Percentiles rank a stretch among this genome's conserved stretches.
These are phyloP conservation scores for Apiospora aurea DNA, from an alignment of 2,329 filamentous ascomycete species.

Conservation along the genomic window DNA sequence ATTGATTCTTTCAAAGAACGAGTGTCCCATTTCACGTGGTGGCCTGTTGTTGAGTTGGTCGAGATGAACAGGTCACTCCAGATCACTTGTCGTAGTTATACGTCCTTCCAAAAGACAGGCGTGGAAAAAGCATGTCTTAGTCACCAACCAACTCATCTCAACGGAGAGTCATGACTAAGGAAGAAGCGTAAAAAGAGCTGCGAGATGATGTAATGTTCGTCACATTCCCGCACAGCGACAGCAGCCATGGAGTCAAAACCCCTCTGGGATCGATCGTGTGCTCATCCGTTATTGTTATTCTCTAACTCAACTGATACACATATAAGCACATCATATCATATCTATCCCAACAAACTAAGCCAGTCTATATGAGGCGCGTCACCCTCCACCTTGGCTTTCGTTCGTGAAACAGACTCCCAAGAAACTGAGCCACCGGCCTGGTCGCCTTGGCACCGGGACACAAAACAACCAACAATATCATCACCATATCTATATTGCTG, in stretches of 20 bases:
- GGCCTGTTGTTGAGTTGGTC: neutral
- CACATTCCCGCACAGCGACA: neutral
- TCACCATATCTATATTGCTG: neutral
- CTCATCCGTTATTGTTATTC: too few species aligned
- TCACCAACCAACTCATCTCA: neutral
- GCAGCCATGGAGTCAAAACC: neutral
- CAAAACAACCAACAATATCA: neutral
- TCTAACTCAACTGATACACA: neutral
- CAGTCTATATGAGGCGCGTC: neutral
- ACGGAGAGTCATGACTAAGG: conserved; percentile 3
- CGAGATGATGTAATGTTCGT: neutral
- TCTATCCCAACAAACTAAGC: neutral
- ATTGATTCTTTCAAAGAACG: neutral
- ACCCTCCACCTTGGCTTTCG: neutral
- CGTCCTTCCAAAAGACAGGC: neutral
- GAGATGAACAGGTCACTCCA: neutral
- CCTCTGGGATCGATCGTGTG: too few species aligned
- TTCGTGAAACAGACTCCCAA: neutral
- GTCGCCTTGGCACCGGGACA: neutral
- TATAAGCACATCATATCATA: neutral
- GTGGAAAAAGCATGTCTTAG: neutral
- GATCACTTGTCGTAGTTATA: too few species aligned
- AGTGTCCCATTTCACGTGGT: neutral
- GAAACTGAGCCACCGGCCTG: neutral
- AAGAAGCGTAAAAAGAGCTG: neutral